phyloP scores from a whole-genome alignment of 257 asterid genomes.

The Penstemon eatonii region DNA sequence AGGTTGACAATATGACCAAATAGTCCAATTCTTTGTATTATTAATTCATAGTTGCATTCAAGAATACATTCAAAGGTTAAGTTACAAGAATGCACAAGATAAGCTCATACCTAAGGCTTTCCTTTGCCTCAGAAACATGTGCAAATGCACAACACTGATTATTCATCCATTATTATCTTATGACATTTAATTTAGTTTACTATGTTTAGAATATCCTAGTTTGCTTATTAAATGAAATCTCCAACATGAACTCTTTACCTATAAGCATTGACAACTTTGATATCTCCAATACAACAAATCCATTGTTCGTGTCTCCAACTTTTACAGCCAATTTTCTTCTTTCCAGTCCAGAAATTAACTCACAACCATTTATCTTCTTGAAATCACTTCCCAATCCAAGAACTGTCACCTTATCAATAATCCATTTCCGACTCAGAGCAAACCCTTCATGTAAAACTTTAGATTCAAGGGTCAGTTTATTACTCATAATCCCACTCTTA shows the following conservation, averaged over 20 bases:
- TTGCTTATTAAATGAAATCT: conserved; percentile 22
- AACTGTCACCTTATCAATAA: conserved; percentile 32
- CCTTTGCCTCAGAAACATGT: background rate
- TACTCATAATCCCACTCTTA: conserved; percentile 24
- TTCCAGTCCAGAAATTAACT: conserved; percentile 19
- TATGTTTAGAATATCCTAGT: conserved; percentile 12
- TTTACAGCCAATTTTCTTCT: conserved; percentile 9
- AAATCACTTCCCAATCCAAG: conserved; percentile 37
- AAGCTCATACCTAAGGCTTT: no score
- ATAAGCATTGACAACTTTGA: conserved; percentile 28
- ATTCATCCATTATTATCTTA: background rate
- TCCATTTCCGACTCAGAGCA: conserved; percentile 43
- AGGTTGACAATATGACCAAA: conserved; percentile 82
- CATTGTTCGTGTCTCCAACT: conserved; percentile 22
- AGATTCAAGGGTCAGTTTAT: conserved; percentile 39
- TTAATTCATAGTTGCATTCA: conserved; percentile 70
- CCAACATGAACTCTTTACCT: conserved; percentile 40
- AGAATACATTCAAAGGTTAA: conserved; percentile 38
- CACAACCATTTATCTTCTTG: conserved; percentile 25
- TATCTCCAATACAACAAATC: conserved; percentile 37
- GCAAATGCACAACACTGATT: background rate
- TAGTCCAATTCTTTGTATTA: conserved; percentile 72
- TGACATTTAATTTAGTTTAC: background rate
- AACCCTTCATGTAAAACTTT: conserved; percentile 40
- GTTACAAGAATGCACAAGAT: no score